These are phyloP conservation scores for Phytophthora ramorum DNA, from an alignment of 352 stramenopile genomes.

Conservation along the genomic window DNA sequence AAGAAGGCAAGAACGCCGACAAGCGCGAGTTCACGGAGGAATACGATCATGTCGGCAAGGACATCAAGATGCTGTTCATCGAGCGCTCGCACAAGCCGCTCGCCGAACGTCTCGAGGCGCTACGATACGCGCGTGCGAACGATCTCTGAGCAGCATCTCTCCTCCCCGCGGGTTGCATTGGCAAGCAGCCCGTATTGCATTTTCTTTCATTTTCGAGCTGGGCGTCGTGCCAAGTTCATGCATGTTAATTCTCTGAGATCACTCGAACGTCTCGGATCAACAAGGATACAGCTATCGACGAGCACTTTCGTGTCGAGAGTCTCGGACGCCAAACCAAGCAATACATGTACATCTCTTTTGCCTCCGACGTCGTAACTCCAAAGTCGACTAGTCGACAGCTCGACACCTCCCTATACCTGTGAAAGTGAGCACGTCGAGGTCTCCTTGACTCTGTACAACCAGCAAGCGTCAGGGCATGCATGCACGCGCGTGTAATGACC, in stretches of 20 bases:
- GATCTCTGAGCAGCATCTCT: conserved; percentile 22
- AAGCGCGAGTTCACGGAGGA: conserved; percentile 44
- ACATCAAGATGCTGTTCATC: conserved; percentile 50
- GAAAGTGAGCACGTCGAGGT: not conserved
- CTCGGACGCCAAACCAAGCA: conserved; percentile 6
- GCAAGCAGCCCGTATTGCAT: conserved; percentile 12
- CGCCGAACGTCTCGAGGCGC: conserved; percentile 38
- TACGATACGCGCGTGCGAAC: conserved; percentile 34
- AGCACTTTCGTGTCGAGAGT: conserved; percentile 1
- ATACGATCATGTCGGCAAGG: conserved; percentile 43
- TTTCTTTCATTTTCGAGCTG: conserved; percentile 12
- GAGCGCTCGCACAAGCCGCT: conserved; percentile 51
- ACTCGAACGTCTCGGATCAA: conserved; percentile 8
- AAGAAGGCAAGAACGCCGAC: conserved; percentile 44
- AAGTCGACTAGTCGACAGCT: no score
- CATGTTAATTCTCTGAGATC: conserved; percentile 30
- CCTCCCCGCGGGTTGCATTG: not conserved
- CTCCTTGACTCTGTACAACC: conserved; percentile 8
- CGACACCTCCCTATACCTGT: no score
- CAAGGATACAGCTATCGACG: conserved; percentile 19
- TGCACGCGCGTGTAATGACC: not conserved
- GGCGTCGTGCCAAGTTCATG: conserved; percentile 11
- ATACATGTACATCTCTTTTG: conserved; percentile 8
- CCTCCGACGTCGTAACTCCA: no score
- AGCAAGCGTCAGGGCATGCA: conserved; percentile 7